Evolutionary conservation across 2,329 filamentous ascomycete species (phyloP), one percentile per base, ranked within the genome.

Genomic region (Cryphonectria carpinicola): DNA sequence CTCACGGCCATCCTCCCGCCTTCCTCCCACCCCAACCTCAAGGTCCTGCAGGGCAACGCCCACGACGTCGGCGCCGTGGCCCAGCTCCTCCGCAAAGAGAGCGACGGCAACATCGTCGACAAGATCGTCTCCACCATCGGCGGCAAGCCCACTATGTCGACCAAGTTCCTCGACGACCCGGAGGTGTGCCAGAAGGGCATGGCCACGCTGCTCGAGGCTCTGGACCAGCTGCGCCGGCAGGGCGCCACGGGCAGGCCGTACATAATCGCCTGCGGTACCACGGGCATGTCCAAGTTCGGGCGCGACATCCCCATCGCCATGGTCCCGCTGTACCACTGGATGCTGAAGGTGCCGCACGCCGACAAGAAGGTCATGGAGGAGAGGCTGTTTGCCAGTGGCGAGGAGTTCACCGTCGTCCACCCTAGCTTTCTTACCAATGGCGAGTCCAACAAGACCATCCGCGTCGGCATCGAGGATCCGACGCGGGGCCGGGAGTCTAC

Each of bases 61-160:
- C 82, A 83, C 74, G 81, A 85, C 71, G 69, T 78, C 8, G 67
- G 75, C 0, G 78, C 77, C 13, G 80, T 88, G 3, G 73, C 78
- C 4, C 74, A 75, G 17, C 77, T 88, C 7, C 68, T 75, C 22
- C 76, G 75, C 4, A 74, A 77, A 4, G 68, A 71, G 35, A 10
- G 17, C 46, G 72, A 77, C 54, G 74, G 78, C 3, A 71, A 72
- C 7, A 74, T 84, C 0, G 84, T 85, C 7, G 84, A 87, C 73
- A 76, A 77, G 2, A 76, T 89, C 52, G 75, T 88, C 70, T 85
- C 79, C 69, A 82, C 82, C 70, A 82, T 89, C 74, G 87, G 87
- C 70, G 79, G 77, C 70, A 73, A 75, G 54, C 76, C 81, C 46
- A 66, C 76, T 66, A 62, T 81, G 63, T 71, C 74, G 56, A 37